Percentiles rank a stretch among this genome's conserved stretches.
phyloP scores from a whole-genome alignment of 257 asterid genomes.

The Salvia rosmarinus region DNA sequence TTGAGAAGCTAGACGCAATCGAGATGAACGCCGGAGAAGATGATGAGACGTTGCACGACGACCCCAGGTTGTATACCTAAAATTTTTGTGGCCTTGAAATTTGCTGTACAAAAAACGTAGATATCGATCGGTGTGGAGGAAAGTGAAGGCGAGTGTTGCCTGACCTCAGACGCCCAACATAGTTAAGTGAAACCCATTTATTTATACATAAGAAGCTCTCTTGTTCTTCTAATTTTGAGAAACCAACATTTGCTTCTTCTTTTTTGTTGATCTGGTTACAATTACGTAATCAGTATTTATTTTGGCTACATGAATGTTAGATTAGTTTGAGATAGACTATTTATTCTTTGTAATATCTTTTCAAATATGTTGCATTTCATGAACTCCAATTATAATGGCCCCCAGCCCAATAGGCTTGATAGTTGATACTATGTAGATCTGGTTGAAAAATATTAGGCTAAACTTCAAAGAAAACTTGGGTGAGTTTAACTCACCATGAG shows the following conservation, averaged over 20 bases:
- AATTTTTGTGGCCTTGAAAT: background rate
- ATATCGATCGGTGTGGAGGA: background rate
- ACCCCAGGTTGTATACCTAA: constrained; percentile 25
- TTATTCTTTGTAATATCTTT: background rate
- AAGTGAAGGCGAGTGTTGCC: constrained; percentile 18
- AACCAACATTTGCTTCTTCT: constrained; percentile 4
- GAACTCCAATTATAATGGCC: background rate
- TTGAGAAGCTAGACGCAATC: constrained; percentile 28
- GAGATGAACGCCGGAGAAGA: constrained; percentile 34
- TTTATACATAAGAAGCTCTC: constrained; percentile 33
- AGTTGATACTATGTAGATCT: too few species aligned
- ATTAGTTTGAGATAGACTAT: background rate
- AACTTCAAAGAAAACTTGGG: too few species aligned
- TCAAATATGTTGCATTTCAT: too few species aligned
- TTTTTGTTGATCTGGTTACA: background rate
- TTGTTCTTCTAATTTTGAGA: constrained; percentile 14
- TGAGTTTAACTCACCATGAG: too few species aligned
- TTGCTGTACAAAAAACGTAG: constrained; percentile 21
- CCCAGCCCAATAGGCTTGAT: background rate
- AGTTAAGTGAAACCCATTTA: constrained; percentile 11
- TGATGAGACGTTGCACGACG: constrained; percentile 19
- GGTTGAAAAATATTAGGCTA: too few species aligned
- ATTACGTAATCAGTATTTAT: background rate
- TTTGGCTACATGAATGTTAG: background rate
- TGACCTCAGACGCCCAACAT: constrained; percentile 17